Evolutionary conservation across 2,329 filamentous ascomycete species (phyloP), one percentile per base, ranked within the genome.

Genomic region (Zasmidium citrigriseum): DNA sequence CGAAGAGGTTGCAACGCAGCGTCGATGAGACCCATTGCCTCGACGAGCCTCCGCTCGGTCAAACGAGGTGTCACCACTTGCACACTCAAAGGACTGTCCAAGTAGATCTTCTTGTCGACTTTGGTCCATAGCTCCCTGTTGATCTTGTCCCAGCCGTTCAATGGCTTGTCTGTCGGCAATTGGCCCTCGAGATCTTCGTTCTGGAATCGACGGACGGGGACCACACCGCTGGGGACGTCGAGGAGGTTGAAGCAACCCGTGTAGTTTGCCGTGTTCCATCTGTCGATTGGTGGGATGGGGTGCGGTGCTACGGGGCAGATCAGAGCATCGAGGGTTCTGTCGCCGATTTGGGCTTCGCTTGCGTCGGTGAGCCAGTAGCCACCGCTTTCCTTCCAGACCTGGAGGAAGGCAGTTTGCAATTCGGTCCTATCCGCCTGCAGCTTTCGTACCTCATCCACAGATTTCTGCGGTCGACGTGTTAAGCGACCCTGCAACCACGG

Each of bases 231-330:
- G 0, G 86, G 82, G 65, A 84, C 86, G 68, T 89, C 86, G 21
- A 89, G 70, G 55, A 88, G 66, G 9, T 87, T 85, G 66, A 86
- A 87, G 1, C 77, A 79, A 21, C 78, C 82, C 0, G 85, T 87
- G 67, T 88, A 89, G 57, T 84, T 82, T 0, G 84, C 81, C 0
- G 81, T 82, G 68, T 87, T 86, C 73, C 84, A 89, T 1, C 80
- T 75, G 72, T 89, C 86, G 55, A 86, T 81, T 10, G 80, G 78
- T 1, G 86, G 83, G 0, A 86, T 80, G 0, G 86, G 84, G 70
- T 89, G 86, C 1, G 86, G 85, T 14, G 86, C 86, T 0, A 87
- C 77, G 0, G 86, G 86, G 61, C 81, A 85, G 55, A 89, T 80
- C 52, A 89, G 80, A 0, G 84, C 84, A 74, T 89, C 86, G 7